Conservation (phyloP, 163 green algal species). For the Chlamydomonas reinhardtii region DNA sequence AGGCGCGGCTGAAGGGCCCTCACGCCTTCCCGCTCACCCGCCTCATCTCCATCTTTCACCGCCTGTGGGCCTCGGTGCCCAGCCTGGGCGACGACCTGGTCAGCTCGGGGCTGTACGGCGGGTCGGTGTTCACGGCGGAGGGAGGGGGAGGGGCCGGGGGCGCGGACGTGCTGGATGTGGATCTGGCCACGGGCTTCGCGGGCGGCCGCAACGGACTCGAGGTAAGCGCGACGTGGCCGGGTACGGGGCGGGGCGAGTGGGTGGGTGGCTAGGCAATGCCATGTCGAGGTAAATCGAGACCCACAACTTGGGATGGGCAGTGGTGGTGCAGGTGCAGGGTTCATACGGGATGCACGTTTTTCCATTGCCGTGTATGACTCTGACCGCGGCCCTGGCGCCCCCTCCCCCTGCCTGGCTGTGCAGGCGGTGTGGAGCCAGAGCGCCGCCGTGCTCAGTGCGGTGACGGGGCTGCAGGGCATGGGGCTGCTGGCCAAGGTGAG, state of each 20-base stretch:
- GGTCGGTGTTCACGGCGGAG: too few species aligned
- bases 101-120: slow-evolving; percentile 17
- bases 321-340: too few species aligned
- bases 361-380: too few species aligned
- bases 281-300: too few species aligned
- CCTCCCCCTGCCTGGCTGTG: too few species aligned
- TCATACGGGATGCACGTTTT: too few species aligned
- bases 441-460: slow-evolving; percentile 28
- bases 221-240: neutral
- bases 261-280: too few species aligned
- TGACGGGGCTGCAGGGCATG: slow-evolving; percentile 42
- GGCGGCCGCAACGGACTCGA: slow-evolving; percentile 17
- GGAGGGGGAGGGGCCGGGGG: neutral
- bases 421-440: slow-evolving; percentile 48
- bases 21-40: slow-evolving; percentile 55
- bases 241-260: neutral
- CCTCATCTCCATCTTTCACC: slow-evolving; percentile 50
- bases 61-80: slow-evolving; percentile 38
- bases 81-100: neutral
- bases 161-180: slow-evolving; percentile 23
- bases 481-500: slow-evolving; percentile 32
- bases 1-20: slow-evolving; percentile 51
- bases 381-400: too few species aligned
- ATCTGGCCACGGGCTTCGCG: slow-evolving; percentile 42
- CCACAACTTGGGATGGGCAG: too few species aligned